phyloP scores from a whole-genome alignment of 495 filamentous ascomycete genomes.

The Aspergillus biplanus region DNA sequence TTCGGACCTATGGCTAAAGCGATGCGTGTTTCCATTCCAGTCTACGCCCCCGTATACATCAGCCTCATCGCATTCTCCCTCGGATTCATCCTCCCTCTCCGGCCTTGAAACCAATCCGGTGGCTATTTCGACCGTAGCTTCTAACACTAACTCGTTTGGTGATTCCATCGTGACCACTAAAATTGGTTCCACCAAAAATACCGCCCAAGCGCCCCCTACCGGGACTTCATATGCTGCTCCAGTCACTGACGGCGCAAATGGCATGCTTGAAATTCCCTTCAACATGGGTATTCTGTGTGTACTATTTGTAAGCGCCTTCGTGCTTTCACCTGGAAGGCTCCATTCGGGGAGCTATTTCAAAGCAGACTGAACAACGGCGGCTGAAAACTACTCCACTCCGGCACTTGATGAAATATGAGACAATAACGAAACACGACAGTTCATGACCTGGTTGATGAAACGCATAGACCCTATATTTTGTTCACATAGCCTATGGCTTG shows the following conservation, averaged over 20 bases:
- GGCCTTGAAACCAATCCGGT: conserved; percentile 36
- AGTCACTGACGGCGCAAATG: conserved; percentile 21
- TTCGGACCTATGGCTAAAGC: conserved; percentile 34
- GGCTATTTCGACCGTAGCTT: background rate
- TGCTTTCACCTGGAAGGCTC: background rate
- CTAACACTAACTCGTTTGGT: conserved; percentile 30
- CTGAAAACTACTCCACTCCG: background rate
- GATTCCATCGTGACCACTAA: conserved; percentile 80
- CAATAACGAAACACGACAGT: conserved; percentile 12
- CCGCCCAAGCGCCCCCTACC: conserved; percentile 5
- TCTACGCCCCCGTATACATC: conserved; percentile 55
- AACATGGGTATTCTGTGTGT: conserved; percentile 23
- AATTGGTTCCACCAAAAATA: background rate
- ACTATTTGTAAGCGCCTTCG: conserved; percentile 22
- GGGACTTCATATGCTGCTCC: conserved; percentile 22
- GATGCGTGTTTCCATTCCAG: conserved; percentile 31
- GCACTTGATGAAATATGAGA: conserved; percentile 18
- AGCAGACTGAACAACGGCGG: background rate
- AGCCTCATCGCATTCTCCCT: conserved; percentile 47
- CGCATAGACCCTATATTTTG: background rate
- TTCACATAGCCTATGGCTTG: background rate
- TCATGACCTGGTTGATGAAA: conserved; percentile 11
- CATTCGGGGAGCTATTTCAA: background rate
- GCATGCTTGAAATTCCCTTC: conserved; percentile 12
- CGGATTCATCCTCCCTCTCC: conserved; percentile 51